Conservation (phyloP, 306 rosid species). For the Leucaena leucocephala region DNA sequence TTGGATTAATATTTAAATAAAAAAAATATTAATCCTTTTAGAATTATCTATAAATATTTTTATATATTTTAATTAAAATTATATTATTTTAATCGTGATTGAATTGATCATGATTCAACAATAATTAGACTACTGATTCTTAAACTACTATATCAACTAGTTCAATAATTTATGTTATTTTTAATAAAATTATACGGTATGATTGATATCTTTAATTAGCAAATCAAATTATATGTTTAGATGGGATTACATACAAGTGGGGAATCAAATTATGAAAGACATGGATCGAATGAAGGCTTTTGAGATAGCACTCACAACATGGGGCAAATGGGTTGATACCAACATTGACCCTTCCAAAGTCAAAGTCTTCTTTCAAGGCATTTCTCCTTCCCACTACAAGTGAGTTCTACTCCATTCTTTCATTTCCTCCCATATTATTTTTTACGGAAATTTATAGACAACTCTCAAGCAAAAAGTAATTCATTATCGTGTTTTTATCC, state of each 20-base stretch:
- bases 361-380: slow-evolving; percentile 84
- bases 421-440: too few relatives aligned
- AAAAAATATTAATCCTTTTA: too few relatives aligned
- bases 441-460: not conserved
- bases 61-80: too few relatives aligned
- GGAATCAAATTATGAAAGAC: slow-evolving; percentile 53
- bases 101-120: too few relatives aligned
- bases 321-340: slow-evolving; percentile 78
- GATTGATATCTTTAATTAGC: too few relatives aligned
- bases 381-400: slow-evolving; percentile 98
- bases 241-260: slow-evolving; percentile 79
- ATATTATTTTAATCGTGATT: too few relatives aligned
- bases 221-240: slow-evolving; percentile 37
- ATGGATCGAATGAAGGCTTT: slow-evolving; percentile 91
- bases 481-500: not conserved
- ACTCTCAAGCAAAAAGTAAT: not conserved
- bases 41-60: too few relatives aligned
- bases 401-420: slow-evolving; percentile 30
- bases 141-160: too few relatives aligned
- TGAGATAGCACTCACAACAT: slow-evolving; percentile 73
- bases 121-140: too few relatives aligned
- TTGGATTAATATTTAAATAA: too few relatives aligned
- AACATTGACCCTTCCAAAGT: slow-evolving; percentile 63
- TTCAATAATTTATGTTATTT: too few relatives aligned
- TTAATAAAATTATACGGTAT: too few relatives aligned